These are phyloP conservation scores for Neurospora africana DNA, from an alignment of 495 filamentous ascomycete genomes.

Conservation along the genomic window DNA sequence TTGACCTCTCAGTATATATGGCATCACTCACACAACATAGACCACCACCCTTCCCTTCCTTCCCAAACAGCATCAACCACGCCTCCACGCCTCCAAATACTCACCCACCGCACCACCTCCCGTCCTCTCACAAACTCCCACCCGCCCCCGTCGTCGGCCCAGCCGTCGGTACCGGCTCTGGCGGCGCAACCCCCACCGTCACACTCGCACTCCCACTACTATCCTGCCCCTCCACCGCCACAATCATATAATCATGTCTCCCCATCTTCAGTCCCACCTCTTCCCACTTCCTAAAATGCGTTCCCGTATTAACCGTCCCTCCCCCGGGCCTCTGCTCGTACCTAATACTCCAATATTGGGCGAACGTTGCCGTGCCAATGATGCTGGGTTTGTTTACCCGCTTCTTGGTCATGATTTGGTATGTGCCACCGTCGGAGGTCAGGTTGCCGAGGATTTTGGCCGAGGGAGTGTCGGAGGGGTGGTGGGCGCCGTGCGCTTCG, in stretches of 20 bases:
- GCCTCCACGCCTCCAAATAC: no score
- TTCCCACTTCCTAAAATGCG: conserved; percentile 48
- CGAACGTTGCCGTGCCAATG: conserved; percentile 47
- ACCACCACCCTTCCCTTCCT: no score
- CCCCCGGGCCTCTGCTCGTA: conserved; percentile 19
- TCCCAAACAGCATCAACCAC: neutral
- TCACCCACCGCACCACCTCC: neutral
- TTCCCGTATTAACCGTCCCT: conserved; percentile 28
- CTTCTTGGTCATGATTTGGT: conserved; percentile 46
- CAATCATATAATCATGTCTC: conserved; percentile 41
- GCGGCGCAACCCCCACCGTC: conserved; percentile 22
- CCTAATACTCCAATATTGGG: conserved; percentile 51
- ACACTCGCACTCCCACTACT: conserved; percentile 27
- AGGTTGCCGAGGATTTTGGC: conserved; percentile 39
- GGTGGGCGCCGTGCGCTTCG: conserved; percentile 46
- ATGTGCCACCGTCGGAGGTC: conserved; percentile 42
- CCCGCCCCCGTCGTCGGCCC: conserved; percentile 1
- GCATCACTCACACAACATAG: no score
- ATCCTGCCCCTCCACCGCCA: conserved; percentile 39
- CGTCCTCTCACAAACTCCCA: neutral
- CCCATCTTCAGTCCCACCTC: conserved; percentile 33
- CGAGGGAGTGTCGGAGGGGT: conserved; percentile 35
- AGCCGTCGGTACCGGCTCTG: conserved; percentile 2
- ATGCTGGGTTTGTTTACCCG: conserved; percentile 48
- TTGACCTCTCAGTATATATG: no score